A percentile compares a stretch with the other conserved stretches of the same genome.
phyloP scores from a whole-genome alignment of 352 stramenopile genomes.

The Blastocystis hominis region DNA sequence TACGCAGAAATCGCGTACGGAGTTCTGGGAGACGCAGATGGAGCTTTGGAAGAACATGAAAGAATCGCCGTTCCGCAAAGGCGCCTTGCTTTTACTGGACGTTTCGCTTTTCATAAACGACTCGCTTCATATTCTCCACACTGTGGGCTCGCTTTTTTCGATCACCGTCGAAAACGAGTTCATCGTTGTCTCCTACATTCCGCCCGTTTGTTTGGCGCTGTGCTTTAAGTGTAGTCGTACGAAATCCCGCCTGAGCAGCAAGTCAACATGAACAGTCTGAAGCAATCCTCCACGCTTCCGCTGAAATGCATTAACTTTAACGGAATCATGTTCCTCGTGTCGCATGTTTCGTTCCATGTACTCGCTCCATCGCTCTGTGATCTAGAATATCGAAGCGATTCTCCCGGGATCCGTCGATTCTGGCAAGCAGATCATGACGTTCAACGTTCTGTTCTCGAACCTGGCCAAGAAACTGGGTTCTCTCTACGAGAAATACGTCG shows the following conservation, averaged over 20 bases:
- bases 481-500: not conserved
- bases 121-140: not conserved
- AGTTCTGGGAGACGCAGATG: not conserved
- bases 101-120: not conserved
- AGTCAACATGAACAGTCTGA: too few species aligned
- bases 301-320: too few species aligned
- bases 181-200: not conserved
- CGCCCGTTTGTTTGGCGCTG: not conserved
- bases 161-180: not conserved
- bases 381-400: too few species aligned
- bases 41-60: not conserved
- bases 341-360: too few species aligned
- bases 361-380: too few species aligned
- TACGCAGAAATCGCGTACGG: conserved; percentile 60
- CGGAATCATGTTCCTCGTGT: too few species aligned
- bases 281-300: too few species aligned
- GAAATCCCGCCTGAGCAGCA: too few species aligned
- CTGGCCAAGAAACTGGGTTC: not conserved
- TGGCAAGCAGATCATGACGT: not conserved
- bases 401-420: too few species aligned
- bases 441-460: not conserved
- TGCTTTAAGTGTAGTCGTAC: too few species aligned
- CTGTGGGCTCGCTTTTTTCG: not conserved
- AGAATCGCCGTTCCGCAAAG: not conserved
- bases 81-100: not conserved